Base-by-base conservation (phyloP, 257 asterid species). In the Catharanthus roseus region DNA sequence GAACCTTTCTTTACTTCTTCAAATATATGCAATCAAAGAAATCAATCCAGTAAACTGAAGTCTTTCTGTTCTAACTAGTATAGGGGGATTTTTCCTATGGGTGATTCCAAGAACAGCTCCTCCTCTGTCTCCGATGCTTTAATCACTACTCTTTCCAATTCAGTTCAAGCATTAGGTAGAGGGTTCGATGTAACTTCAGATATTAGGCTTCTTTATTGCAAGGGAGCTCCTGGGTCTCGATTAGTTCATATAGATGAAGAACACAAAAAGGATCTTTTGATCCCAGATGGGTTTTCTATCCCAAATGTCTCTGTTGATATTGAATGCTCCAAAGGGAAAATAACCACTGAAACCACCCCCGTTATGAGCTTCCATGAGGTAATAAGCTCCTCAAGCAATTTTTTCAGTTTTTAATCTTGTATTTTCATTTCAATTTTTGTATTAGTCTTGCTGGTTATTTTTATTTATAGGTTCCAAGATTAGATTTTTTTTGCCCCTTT, bases 151-250 rank as follows among this genome's bases (percentile, higher is more conserved):
- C 85, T 91, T 73, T 70, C 83, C 84, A 95, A 88, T 87, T 95
- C 99, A 53, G 87, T 95, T 72, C 98, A 91, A 84, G 97, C 99
- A 24, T 84, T 95, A 60, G 99, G 99, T 18, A 91, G 99, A 64
- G 99, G 99, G 0, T 95, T 95, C 74, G 99, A 95, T 74, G 99
- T 95, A 71, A 89, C 99, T 29, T 95, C 99, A 34, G 99, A 95
- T 82, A 95, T 91, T 71, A 88, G 99, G 86, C 85, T 95, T 51
- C 78, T 95, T 55, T 95, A 95, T 73, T 95, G 99, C 68, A 95
- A 95, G 78, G 99, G 99, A 50, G 85, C 91, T 0, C 90, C 96
- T 18, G 93, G 95, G 56, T 91, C 99, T 15, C 88, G 96, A 31
- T 81, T 95, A 66, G 84, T 92, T 68, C 86, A 75, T 77, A 68